Evolutionary conservation across 768 basidiomycete genomes (phyloP).

Genomic region (Russula vinacea): DNA sequence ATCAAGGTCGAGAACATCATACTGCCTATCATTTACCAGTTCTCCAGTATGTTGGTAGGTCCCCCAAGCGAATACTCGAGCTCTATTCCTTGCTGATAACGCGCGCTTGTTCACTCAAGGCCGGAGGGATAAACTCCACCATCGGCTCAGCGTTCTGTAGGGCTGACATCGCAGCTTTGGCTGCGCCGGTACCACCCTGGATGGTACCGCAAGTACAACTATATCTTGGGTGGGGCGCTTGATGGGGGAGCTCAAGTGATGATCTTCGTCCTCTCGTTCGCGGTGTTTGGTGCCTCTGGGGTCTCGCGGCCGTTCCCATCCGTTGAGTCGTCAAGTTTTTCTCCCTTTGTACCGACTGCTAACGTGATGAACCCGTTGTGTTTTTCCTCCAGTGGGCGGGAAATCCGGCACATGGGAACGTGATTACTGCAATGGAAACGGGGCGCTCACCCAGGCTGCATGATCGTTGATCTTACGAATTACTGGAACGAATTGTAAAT

Average conservation of each 20-base stretch:
- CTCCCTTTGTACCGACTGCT: neutral
- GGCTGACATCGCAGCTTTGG: constrained; percentile 52
- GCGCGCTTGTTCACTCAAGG: constrained; percentile 22
- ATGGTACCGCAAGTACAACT: constrained; percentile 69
- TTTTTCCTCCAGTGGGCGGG: constrained; percentile 46
- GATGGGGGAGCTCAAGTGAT: constrained; percentile 66
- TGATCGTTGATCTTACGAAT: neutral
- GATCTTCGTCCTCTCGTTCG: constrained; percentile 62
- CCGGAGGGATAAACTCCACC: constrained; percentile 55
- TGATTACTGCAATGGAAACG: constrained; percentile 60
- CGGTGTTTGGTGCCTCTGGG: constrained; percentile 60
- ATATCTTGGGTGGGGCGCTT: constrained; percentile 61
- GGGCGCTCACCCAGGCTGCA: constrained; percentile 43
- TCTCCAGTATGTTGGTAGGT: constrained; percentile 41
- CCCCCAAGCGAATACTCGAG: too few species aligned
- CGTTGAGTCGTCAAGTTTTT: constrained; percentile 4
- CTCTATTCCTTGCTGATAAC: neutral
- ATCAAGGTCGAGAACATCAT: constrained; percentile 50
- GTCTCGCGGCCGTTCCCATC: constrained; percentile 46
- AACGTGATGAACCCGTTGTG: constrained; percentile 8
- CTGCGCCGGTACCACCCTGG: constrained; percentile 31
- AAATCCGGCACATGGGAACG: constrained; percentile 52
- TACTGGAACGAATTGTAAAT: too few species aligned
- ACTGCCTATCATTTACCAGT: constrained; percentile 54
- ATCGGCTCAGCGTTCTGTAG: constrained; percentile 49